phyloP scores from a whole-genome alignment of 176 grass and related monocot genomes.

The Triticum dicoccoides region DNA sequence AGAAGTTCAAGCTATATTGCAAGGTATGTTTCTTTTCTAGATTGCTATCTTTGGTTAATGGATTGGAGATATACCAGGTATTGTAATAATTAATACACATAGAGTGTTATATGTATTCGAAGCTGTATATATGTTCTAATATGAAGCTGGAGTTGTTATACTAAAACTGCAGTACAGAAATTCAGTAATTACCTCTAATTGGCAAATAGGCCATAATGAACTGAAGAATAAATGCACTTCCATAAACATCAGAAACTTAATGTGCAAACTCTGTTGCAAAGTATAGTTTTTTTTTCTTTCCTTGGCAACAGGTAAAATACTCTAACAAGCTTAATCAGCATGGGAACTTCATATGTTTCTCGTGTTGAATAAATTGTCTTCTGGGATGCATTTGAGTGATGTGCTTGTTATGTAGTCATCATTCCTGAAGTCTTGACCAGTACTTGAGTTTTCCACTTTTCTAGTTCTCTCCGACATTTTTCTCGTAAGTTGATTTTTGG shows the following conservation, averaged over 20 bases:
- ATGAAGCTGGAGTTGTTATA: slow-evolving; percentile 6
- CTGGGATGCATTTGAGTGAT: background rate
- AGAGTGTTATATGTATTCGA: background rate
- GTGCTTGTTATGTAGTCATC: background rate
- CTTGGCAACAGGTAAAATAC: background rate
- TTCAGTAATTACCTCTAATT: background rate
- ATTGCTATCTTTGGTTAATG: slow-evolving; percentile 20
- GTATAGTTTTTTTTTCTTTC: background rate
- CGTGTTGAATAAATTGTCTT: background rate
- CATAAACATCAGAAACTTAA: slow-evolving; percentile 1
- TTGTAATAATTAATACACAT: background rate
- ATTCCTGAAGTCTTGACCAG: slow-evolving; percentile 22
- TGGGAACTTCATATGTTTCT: background rate
- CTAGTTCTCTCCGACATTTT: background rate
- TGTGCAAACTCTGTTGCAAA: background rate
- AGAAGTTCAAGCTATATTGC: slow-evolving; percentile 97
- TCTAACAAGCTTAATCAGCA: background rate
- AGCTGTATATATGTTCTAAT: background rate
- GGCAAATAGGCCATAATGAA: background rate
- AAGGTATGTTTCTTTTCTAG: slow-evolving; percentile 54
- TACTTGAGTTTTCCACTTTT: background rate
- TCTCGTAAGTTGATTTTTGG: background rate
- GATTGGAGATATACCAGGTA: background rate
- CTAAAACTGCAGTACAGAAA: slow-evolving; percentile 19
- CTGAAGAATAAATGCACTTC: background rate